A percentile compares a stretch with the other conserved stretches of the same genome.
Conservation (phyloP, 2,329 filamentous ascomycete species). For the Macroventuria anomochaeta region DNA sequence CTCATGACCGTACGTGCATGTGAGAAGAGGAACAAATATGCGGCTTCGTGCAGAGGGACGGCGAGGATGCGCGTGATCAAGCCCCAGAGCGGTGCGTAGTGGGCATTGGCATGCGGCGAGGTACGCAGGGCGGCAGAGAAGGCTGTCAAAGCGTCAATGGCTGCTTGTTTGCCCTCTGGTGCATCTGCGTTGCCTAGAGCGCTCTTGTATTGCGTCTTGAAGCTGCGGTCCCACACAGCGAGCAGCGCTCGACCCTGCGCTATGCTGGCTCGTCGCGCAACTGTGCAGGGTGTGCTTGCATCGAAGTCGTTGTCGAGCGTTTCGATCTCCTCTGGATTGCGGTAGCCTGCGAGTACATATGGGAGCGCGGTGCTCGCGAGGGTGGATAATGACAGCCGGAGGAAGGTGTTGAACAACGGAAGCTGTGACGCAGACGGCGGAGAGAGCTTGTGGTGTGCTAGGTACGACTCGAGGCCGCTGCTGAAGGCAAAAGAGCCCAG, state of each 20-base stretch:
- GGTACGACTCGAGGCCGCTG: constrained; percentile 81
- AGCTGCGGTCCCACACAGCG: constrained; percentile 76
- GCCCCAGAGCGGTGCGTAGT: constrained; percentile 75
- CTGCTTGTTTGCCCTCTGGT: constrained; percentile 4
- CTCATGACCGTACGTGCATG: constrained; percentile 79
- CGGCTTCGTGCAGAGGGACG: constrained; percentile 66
- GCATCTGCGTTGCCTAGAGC: background rate
- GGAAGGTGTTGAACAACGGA: constrained; percentile 67
- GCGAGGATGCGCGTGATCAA: constrained; percentile 68
- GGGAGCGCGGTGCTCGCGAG: constrained; percentile 76
- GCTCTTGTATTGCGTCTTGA: constrained; percentile 50
- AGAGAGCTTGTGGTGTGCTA: constrained; percentile 66
- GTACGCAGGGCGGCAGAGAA: constrained; percentile 43
- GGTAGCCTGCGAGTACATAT: constrained; percentile 73
- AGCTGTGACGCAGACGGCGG: constrained; percentile 41
- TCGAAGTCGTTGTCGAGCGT: constrained; percentile 77
- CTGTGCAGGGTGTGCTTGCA: constrained; percentile 78
- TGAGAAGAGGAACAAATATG: constrained; percentile 77
- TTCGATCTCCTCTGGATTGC: constrained; percentile 59
- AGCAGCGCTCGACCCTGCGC: constrained; percentile 78
- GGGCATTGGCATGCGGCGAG: constrained; percentile 54
- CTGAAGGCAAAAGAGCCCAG: constrained; percentile 88
- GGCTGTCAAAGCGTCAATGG: constrained; percentile 31
- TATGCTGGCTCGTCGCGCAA: constrained; percentile 75
- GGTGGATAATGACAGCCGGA: constrained; percentile 72